Evolutionary conservation across 139 green algal species (phyloP), one percentile per base, ranked within the genome.

Genomic region (Coccomyxa sp.): DNA sequence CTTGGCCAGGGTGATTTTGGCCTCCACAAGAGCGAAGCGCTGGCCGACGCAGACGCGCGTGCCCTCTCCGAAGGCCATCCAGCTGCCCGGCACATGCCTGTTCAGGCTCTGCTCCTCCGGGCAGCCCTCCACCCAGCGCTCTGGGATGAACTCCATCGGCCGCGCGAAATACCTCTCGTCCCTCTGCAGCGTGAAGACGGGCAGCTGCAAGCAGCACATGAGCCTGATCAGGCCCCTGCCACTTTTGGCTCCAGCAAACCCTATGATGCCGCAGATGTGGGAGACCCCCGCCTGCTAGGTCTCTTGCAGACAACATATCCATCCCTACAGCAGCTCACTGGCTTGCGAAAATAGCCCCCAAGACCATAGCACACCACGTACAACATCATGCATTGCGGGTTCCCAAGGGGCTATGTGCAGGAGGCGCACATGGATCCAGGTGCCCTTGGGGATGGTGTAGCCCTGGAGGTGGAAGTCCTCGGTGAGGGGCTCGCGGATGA

Each of bases 31-130:
- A 18, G 64, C 64, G 7, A 71, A 71, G 64, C 64, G 64, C 64
- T 38, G 27, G 64, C 64, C 64, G 24, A 71, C n/a, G 64, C 64
- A 71, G 2, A 10, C 18, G 6, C 64, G 64, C 64, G 64, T 71
- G 27, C 64, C 64, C 29, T 71, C 64, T 29, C 64, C 64, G n/a
- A 71, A 71, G 29, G 64, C 29, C 64, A 71, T 71, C 64, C 64
- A 71, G 64, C 29, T 36, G 64, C 64, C 64, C 2, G 64, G 64
- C 64, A 36, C 64, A 22, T 34, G 12, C 29, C 35, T 36, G 29
- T 34, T 36, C 2, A 36, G 64, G 24, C 24, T 29, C 10, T 10
- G 24, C 64, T 71, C n/a, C 64, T 71, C 64, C 24, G 64, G 29
- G 24, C 24, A 18, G 18, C 29, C 64, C 64, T 34, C 29, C 14